Base-by-base conservation (phyloP, 1,284 basidiomycete species). In the Ustilago cynodontis region DNA sequence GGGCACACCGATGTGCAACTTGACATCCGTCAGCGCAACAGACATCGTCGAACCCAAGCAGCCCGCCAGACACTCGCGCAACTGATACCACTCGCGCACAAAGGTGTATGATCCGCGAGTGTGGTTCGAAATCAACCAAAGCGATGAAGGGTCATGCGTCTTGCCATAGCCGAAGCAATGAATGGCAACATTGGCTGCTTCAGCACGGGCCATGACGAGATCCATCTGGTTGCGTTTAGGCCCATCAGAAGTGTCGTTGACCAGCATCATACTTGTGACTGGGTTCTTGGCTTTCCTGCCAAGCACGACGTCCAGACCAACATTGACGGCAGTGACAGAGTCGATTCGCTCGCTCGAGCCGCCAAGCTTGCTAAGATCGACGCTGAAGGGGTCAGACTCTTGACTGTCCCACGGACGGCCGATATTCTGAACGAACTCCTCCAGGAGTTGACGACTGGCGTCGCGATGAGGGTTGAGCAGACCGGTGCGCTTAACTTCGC, bases 151-250 rank as follows among this genome's bases (percentile, higher is more conserved):
- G 86, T 99, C 95, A 86, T 98, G 96, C 16, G 93, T 93, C 72
- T 94, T 93, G 59, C 95, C 95, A 85, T 96, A 99, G 53, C 96
- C 96, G 78, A 99, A 93, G 1, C 94, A 93, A 87, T 99, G 96
- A 62, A 99, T 95, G 1, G 96, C 95, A 26, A 96, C 91, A 81
- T 94, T 95, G 29, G 94, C 95, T 3, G 95, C 95, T 83, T 99
- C 96, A 0, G 95, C 93, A 49, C 96, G 92, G 47, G 95, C 95
- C 69, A 97, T 92, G 31, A 98, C 94, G 20, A 99, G 90, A 82
- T 98, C 95, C 94, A 99, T 98, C 87, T 98, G 94, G n/a, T 94
- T 93, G n/a, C 94, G 91, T 55, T 93, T 91, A 13, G 95, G 94
- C 73, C 91, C 92, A 82, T 98, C 95, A 6, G 92, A 89, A 1